phyloP scores from a whole-genome alignment of 352 stramenopile genomes.

The Phytopythium aichiense region DNA sequence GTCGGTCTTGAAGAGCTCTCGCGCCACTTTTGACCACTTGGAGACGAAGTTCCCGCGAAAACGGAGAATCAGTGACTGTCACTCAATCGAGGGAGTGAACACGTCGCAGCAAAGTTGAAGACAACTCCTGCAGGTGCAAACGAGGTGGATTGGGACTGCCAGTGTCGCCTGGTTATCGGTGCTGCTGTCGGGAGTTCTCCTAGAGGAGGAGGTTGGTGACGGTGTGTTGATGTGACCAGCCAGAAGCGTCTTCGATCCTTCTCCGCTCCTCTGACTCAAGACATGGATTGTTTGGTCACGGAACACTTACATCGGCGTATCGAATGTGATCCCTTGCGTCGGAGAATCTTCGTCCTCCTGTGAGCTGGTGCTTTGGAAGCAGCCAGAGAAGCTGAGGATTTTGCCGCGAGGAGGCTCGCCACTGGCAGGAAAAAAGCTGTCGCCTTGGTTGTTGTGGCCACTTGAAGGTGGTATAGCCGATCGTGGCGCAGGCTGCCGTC shows the following conservation, averaged over 20 bases:
- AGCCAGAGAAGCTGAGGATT: constrained; percentile 27
- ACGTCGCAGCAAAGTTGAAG: no score
- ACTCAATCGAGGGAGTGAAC: neutral
- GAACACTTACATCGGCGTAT: neutral
- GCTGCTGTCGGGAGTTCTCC: no score
- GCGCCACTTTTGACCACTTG: neutral
- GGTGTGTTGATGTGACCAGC: no score
- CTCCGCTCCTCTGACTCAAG: no score
- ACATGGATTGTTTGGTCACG: no score
- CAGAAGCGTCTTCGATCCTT: no score
- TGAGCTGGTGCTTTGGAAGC: constrained; percentile 15
- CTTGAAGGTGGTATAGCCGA: neutral
- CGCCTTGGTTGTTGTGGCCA: neutral
- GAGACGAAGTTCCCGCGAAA: neutral
- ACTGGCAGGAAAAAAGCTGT: neutral
- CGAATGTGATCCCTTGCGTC: neutral
- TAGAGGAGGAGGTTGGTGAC: no score
- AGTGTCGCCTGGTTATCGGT: no score
- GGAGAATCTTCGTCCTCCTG: neutral
- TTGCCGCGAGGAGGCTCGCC: neutral
- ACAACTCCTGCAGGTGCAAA: no score
- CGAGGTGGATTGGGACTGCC: no score
- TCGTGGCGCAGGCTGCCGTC: constrained; percentile 12
- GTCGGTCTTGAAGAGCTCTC: neutral
- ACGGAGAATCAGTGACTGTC: neutral